Evolutionary conservation across 2,329 filamentous ascomycete species (phyloP).

Genomic region (Talaromyces islandicus): DNA sequence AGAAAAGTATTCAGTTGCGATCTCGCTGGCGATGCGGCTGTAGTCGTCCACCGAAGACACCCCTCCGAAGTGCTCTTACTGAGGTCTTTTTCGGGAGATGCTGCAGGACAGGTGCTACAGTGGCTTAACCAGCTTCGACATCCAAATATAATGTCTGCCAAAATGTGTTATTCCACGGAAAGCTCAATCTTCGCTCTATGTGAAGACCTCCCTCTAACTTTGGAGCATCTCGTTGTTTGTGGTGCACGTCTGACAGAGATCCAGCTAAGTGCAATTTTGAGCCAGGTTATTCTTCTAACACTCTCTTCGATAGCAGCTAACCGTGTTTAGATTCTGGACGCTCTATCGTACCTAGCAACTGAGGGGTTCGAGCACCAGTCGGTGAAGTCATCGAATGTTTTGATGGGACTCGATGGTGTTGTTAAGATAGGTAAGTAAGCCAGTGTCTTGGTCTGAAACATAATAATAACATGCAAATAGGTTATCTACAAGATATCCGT

Average conservation of each 20-base stretch:
- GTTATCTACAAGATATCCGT: conserved; percentile 4
- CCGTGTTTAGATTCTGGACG: conserved; percentile 12
- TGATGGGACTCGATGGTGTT: conserved; percentile 14
- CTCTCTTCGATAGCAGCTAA: not conserved
- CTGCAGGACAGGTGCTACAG: conserved; percentile 1
- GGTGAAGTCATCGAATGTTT: conserved; percentile 16
- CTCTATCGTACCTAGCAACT: conserved; percentile 11
- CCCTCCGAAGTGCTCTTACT: conserved; percentile 8
- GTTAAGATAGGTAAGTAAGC: conserved; percentile 15
- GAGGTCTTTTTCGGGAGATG: not conserved
- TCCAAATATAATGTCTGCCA: conserved; percentile 7
- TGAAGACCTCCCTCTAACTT: conserved; percentile 8
- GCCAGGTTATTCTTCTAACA: conserved; percentile 9
- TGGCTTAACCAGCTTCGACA: conserved; percentile 6
- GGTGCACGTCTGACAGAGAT: conserved; percentile 6
- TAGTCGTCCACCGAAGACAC: conserved; percentile 3
- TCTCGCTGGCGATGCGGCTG: conserved; percentile 1
- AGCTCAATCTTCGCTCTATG: conserved; percentile 3
- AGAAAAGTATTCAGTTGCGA: conserved; percentile 10
- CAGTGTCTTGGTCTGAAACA: not conserved
- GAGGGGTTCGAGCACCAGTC: conserved; percentile 12
- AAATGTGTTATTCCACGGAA: conserved; percentile 3
- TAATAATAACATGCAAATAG: conserved; percentile 4
- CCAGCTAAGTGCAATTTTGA: conserved; percentile 11
- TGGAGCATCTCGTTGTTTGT: conserved; percentile 11